Percentiles rank a stretch among this genome's conserved stretches.
Evolutionary conservation across 1,284 basidiomycete species (phyloP).

Genomic region (Singerocomus inundabilis): DNA sequence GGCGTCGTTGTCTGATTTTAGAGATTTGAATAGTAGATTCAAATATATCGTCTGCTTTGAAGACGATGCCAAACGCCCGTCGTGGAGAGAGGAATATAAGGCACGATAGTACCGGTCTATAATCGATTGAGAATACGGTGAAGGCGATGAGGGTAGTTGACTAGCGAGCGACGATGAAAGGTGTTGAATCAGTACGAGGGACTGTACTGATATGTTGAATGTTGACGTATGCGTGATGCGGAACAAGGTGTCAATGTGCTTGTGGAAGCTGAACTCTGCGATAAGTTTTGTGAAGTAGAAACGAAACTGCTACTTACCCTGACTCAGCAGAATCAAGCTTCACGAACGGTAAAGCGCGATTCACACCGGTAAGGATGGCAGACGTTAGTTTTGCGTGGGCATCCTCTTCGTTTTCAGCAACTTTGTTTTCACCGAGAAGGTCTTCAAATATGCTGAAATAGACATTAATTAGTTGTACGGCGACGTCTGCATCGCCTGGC

Average conservation of each 20-base stretch:
- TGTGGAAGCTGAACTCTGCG: slow-evolving; percentile 58
- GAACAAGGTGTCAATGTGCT: slow-evolving; percentile 93
- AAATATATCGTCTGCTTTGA: slow-evolving; percentile 98
- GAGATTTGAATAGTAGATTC: slow-evolving; percentile 90
- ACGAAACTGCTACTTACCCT: slow-evolving; percentile 38
- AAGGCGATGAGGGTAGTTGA: slow-evolving; percentile 38
- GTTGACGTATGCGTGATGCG: slow-evolving; percentile 91
- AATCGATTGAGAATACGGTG: slow-evolving; percentile 51
- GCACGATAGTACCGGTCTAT: slow-evolving; percentile 89
- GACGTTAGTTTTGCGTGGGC: slow-evolving; percentile 83
- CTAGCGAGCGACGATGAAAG: slow-evolving; percentile 56
- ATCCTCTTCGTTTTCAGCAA: slow-evolving; percentile 53
- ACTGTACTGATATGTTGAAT: slow-evolving; percentile 97
- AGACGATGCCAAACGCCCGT: slow-evolving; percentile 77
- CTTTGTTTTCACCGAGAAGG: slow-evolving; percentile 63
- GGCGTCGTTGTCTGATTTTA: slow-evolving; percentile 74
- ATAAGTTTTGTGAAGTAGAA: slow-evolving; percentile 9
- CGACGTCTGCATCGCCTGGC: slow-evolving; percentile 70
- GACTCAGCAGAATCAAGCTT: slow-evolving; percentile 61
- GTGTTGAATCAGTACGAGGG: slow-evolving; percentile 89
- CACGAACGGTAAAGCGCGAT: slow-evolving; percentile 93
- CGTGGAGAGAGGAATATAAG: slow-evolving; percentile 86
- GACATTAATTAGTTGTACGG: slow-evolving; percentile 82
- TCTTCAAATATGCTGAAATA: slow-evolving; percentile 97
- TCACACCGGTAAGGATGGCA: slow-evolving; percentile 92